phyloP scores from a whole-genome alignment of 1,284 basidiomycete genomes.

The Ustilago cynodontis region DNA sequence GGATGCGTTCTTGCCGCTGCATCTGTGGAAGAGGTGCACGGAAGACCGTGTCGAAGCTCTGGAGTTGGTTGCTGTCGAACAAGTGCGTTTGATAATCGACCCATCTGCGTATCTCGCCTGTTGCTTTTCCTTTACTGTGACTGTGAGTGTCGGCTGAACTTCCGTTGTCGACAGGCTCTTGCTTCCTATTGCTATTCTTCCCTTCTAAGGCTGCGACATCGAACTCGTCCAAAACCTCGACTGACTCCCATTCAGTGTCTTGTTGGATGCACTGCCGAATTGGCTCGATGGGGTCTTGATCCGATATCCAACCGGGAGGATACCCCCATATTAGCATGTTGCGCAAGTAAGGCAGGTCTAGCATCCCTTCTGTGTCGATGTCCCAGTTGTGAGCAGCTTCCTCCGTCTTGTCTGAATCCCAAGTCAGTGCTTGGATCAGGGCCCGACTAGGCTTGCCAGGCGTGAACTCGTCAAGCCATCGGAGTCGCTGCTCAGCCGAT shows the following conservation, averaged over 20 bases:
- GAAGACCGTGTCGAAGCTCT: constrained; percentile 25
- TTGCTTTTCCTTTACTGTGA: neutral
- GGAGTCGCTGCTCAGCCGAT: constrained; percentile 20
- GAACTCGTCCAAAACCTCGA: constrained; percentile 20
- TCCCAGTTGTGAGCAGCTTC: neutral
- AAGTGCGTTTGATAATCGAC: constrained; percentile 31
- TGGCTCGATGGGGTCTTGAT: constrained; percentile 18
- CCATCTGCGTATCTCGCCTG: constrained; percentile 13
- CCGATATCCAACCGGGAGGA: constrained; percentile 35
- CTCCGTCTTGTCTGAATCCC: neutral
- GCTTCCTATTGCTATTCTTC: no score
- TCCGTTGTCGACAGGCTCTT: no score
- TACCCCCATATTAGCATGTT: constrained; percentile 43
- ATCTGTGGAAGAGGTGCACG: constrained; percentile 29
- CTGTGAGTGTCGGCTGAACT: no score
- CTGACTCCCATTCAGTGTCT: constrained; percentile 30
- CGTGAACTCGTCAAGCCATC: constrained; percentile 23
- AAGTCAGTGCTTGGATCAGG: constrained; percentile 23
- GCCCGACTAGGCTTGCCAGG: constrained; percentile 23
- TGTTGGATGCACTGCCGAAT: constrained; percentile 18
- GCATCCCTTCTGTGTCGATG: neutral
- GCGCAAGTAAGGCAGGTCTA: constrained; percentile 23
- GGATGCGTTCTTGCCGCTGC: neutral
- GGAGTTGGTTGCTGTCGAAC: constrained; percentile 34
- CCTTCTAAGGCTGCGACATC: constrained; percentile 9